phyloP scores from a whole-genome alignment of 176 grass and related monocot species.

The Panicum miliaceum region DNA sequence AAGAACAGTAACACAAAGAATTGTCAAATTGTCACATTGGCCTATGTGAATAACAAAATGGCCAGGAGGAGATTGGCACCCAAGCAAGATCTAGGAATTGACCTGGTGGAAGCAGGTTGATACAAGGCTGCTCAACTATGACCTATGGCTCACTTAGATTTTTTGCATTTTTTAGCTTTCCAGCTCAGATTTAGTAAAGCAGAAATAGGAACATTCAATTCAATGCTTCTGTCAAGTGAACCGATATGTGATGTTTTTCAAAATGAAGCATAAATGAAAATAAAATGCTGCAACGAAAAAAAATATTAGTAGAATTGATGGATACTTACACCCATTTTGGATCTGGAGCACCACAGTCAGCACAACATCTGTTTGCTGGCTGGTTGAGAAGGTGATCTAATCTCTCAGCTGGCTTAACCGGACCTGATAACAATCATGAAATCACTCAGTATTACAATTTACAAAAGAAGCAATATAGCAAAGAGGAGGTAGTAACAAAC shows the following conservation, averaged over 20 bases:
- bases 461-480: not conserved
- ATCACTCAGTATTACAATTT: constrained; percentile 4
- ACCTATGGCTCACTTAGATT: not conserved
- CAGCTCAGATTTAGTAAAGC: not conserved
- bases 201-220: not conserved
- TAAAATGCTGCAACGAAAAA: not conserved
- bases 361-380: constrained; percentile 68
- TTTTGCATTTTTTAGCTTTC: constrained; percentile 28
- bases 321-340: constrained; percentile 97
- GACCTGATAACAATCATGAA: constrained; percentile 37
- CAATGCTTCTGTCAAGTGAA: not conserved
- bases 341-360: constrained; percentile 81
- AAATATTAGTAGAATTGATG: constrained; percentile 8
- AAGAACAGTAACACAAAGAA: too few relatives aligned
- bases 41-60: constrained; percentile 2
- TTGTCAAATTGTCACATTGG: not conserved
- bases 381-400: constrained; percentile 74
- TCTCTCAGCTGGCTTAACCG: constrained; percentile 48
- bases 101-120: not conserved
- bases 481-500: constrained; percentile 6
- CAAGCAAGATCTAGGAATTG: not conserved
- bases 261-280: not conserved
- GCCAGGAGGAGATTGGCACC: not conserved
- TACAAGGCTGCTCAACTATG: not conserved
- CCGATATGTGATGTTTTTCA: not conserved